phyloP scores from a whole-genome alignment of 2,329 filamentous ascomycete species.

The Aspergillus tubingensis region DNA sequence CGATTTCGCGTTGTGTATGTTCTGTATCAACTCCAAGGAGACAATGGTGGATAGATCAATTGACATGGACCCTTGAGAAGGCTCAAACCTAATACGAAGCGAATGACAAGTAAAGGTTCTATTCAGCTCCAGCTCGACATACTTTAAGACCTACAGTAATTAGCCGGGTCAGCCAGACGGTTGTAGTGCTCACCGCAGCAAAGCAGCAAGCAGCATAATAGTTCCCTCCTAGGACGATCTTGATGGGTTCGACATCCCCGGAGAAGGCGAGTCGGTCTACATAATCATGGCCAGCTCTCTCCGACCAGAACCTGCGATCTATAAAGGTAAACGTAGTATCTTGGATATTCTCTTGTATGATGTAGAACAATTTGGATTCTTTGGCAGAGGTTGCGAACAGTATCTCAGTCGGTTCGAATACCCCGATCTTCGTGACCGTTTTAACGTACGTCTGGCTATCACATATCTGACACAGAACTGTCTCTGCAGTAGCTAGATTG shows the following conservation, averaged over 20 bases:
- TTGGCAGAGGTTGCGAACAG: slow-evolving; percentile 74
- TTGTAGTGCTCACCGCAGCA: slow-evolving; percentile 65
- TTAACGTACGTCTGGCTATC: slow-evolving; percentile 90
- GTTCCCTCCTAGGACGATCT: slow-evolving; percentile 76
- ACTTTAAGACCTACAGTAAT: slow-evolving; percentile 69
- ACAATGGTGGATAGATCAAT: slow-evolving; percentile 87
- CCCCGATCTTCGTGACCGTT: slow-evolving; percentile 81
- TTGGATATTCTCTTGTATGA: slow-evolving; percentile 71
- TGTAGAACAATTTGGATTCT: slow-evolving; percentile 71
- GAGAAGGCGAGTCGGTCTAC: slow-evolving; percentile 77
- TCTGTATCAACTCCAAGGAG: slow-evolving; percentile 88
- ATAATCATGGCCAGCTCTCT: slow-evolving; percentile 73
- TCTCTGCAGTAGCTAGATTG: slow-evolving; percentile 82
- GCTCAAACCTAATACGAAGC: slow-evolving; percentile 80
- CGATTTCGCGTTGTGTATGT: slow-evolving; percentile 74
- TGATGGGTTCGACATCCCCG: slow-evolving; percentile 78
- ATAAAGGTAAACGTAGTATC: slow-evolving; percentile 64
- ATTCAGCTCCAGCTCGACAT: slow-evolving; percentile 69
- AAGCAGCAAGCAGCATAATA: slow-evolving; percentile 85
- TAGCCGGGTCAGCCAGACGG: slow-evolving; percentile 14
- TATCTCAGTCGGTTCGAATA: slow-evolving; percentile 78
- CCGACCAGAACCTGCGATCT: slow-evolving; percentile 82
- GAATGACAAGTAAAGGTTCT: slow-evolving; percentile 75
- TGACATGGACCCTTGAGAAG: slow-evolving; percentile 91
- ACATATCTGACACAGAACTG: slow-evolving; percentile 83